These are phyloP conservation scores for Ophiorrhiza pumila DNA, from an alignment of 257 asterid species.

Conservation along the genomic window DNA sequence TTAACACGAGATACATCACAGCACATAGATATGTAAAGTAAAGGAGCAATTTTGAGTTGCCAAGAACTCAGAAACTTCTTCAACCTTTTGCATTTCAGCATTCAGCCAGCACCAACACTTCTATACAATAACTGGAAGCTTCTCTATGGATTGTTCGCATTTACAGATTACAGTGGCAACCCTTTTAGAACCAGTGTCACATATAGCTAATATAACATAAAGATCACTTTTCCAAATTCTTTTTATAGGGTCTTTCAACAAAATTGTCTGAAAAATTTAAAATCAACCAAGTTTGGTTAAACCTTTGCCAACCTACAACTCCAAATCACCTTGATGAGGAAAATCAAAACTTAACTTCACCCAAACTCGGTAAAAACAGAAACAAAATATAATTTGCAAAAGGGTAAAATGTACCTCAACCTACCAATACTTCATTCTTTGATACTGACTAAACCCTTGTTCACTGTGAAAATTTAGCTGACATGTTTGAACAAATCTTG, in stretches of 20 bases:
- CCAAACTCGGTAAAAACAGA: not conserved
- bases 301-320: not conserved
- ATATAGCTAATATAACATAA: not conserved
- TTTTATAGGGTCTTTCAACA: not conserved
- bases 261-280: not conserved
- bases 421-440: not conserved
- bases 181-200: not conserved
- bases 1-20: too few species aligned
- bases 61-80: not conserved
- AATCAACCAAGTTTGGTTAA: not conserved
- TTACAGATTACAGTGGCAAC: constrained; percentile 7
- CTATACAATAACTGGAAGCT: not conserved
- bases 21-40: too few species aligned
- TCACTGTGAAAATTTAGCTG: not conserved
- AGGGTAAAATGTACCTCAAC: constrained; percentile 7
- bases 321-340: not conserved
- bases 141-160: not conserved
- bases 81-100: too few species aligned
- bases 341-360: not conserved
- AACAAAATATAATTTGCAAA: constrained; percentile 9
- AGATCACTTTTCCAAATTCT: not conserved
- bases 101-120: not conserved
- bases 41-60: too few species aligned
- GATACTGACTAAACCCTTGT: not conserved
- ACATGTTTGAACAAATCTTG: not conserved